Evolutionary conservation across 2,329 filamentous ascomycete genomes (phyloP), one percentile per base, ranked within the genome.

Genomic region (Arthrobotrys entomopaga): DNA sequence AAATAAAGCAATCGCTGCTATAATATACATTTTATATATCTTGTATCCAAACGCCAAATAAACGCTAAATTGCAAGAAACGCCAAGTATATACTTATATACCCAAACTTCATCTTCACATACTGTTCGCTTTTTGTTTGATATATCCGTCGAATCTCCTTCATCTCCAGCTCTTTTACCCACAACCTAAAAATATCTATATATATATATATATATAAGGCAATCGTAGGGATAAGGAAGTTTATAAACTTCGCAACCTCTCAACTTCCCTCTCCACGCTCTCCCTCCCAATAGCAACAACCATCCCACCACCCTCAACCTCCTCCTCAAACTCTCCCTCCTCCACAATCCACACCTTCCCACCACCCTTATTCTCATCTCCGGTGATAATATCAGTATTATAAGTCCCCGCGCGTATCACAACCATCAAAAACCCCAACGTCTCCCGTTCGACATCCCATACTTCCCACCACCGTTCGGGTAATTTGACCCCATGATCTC

Each of bases 391-490:
- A 34, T 34, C 29, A 19, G 22, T 34, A 6, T 13, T 26, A 26
- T 73, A 73, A 1, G 69, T 73, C 20, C 69, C 69, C 10, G 56
- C 69, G 19, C 69, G 61, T n/a, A 64, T 58, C 20, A 73, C 69
- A 10, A 97, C 91, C 2, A 96, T 93, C 69, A 98, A 82, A 78
- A 98, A 98, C 0, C 95, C 95, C 40, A 99, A 84, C 80, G 97
- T 93, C 83, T 99, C 95, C 58, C 95, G 86, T 79, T 97, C 93
- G 6, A 95, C 91, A 81, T 99, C 95, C 81, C 98, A 98, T 0
- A 98, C 92, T 81, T 97, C 93, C 95, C 95, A 99, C 95, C 95
- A 99, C 76, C 92, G 89, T 76, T 91, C 90, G 0, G 94, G 92
- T 82, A 97, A 85, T 81, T 91, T 93, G 11, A 91, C 87, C 0